These are phyloP conservation scores for Scopulariopsis brevicaulis DNA, from an alignment of 2,329 filamentous ascomycete species.

Conservation along the genomic window DNA sequence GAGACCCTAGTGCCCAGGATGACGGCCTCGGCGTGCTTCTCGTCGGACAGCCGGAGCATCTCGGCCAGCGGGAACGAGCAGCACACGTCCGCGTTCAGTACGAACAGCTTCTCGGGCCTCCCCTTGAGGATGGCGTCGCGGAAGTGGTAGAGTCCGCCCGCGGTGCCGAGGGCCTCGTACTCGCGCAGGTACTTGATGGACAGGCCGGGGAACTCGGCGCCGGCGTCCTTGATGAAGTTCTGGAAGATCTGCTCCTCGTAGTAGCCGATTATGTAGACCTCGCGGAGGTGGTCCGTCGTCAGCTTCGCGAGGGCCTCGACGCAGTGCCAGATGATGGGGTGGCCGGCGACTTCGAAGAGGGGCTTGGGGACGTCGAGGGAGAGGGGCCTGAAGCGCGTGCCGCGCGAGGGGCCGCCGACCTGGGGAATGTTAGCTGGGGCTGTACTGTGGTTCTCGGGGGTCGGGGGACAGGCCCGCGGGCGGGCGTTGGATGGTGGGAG, in stretches of 20 bases:
- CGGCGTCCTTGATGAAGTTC: slow-evolving; percentile 91
- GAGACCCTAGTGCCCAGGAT: slow-evolving; percentile 87
- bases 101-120: slow-evolving; percentile 87
- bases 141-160: slow-evolving; percentile 97
- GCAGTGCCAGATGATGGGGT: slow-evolving; percentile 98
- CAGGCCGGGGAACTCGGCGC: slow-evolving; percentile 74
- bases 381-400: slow-evolving; percentile 88
- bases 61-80: slow-evolving; percentile 94
- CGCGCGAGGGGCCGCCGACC: slow-evolving; percentile 92
- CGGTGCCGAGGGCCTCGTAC: slow-evolving; percentile 92
- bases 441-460: neutral
- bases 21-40: slow-evolving; percentile 92
- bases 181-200: slow-evolving; percentile 93
- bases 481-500: slow-evolving; percentile 5
- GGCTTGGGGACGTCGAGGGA: slow-evolving; percentile 97
- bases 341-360: slow-evolving; percentile 94
- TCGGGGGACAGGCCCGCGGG: neutral
- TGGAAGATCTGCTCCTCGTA: slow-evolving; percentile 96
- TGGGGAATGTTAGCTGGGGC: slow-evolving; percentile 22
- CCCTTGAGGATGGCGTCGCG: slow-evolving; percentile 97
- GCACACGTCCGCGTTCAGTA: slow-evolving; percentile 96
- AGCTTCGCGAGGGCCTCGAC: slow-evolving; percentile 85
- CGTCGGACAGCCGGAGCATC: slow-evolving; percentile 89
- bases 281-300: slow-evolving; percentile 66
- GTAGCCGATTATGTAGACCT: slow-evolving; percentile 97